phyloP scores from a whole-genome alignment of 768 basidiomycete species.

The Russula compacta region DNA sequence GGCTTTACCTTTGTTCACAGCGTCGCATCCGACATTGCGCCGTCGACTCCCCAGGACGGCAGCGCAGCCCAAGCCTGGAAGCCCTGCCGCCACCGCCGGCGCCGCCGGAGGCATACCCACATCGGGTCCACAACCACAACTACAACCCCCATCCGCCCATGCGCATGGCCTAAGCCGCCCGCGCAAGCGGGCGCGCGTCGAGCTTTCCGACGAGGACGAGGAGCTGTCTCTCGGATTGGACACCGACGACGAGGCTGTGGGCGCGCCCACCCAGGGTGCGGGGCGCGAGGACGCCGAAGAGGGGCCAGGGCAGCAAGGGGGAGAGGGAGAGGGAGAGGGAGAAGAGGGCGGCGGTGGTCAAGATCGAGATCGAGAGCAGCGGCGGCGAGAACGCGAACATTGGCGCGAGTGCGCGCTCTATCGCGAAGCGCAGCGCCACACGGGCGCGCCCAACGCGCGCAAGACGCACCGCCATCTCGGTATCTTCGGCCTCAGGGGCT shows the following conservation, averaged over 20 bases:
- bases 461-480: conserved; percentile 44
- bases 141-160: neutral
- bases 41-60: conserved; percentile 3
- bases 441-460: conserved; percentile 35
- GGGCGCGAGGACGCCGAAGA: neutral
- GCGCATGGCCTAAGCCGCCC: neutral
- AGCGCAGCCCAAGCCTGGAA: conserved; percentile 1
- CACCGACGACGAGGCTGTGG: conserved; percentile 11
- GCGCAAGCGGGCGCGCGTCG: conserved; percentile 10
- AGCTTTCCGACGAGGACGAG: conserved; percentile 19
- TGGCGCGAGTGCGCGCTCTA: conserved; percentile 27
- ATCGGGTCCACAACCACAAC: neutral
- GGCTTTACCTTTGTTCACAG: neutral
- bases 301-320: neutral
- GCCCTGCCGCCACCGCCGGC: neutral
- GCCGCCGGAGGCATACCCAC: neutral
- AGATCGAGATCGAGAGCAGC: neutral
- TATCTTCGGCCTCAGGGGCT: conserved; percentile 51
- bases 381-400: neutral
- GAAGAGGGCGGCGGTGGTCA: neutral
- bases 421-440: conserved; percentile 43
- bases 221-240: conserved; percentile 16
- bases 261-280: neutral
- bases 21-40: neutral
- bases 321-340: conserved; percentile 7